These are phyloP conservation scores for Spongospora subterranea DNA, from an alignment of 208 protist species.

Conservation along the genomic window DNA sequence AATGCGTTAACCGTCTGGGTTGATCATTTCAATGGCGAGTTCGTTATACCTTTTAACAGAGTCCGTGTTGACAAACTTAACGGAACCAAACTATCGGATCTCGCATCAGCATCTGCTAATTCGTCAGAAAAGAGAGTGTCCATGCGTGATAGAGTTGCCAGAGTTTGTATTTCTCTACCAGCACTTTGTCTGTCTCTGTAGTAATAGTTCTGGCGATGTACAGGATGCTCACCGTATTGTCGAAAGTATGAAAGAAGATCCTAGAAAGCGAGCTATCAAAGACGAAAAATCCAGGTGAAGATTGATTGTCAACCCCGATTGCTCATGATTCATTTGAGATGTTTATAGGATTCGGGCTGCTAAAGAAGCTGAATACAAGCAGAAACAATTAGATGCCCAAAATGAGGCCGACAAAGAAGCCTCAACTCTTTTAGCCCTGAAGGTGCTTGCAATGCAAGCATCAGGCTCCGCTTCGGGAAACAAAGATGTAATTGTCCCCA, in stretches of 20 bases:
- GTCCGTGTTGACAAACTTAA: neutral
- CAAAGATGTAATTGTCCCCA: conserved; percentile 20
- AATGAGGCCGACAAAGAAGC: neutral
- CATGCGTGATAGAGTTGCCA: conserved; percentile 6
- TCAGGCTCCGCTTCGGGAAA: neutral
- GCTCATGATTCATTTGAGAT: neutral
- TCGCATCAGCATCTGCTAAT: neutral
- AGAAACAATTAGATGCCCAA: neutral
- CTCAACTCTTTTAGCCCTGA: neutral
- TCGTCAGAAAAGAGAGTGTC: neutral
- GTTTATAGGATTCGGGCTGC: neutral
- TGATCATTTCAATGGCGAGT: neutral
- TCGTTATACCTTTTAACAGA: neutral
- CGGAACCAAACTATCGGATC: neutral
- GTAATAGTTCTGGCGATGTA: neutral
- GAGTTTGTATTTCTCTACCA: no score
- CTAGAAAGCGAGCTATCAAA: conserved; percentile 6
- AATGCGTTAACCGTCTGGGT: neutral
- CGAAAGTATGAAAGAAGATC: conserved; percentile 41
- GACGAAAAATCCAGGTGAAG: conserved; percentile 26
- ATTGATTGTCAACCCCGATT: neutral
- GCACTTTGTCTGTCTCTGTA: neutral
- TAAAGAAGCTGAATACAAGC: neutral
- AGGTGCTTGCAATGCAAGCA: neutral
- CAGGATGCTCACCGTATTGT: conserved; percentile 22